A percentile compares a stretch with the other conserved stretches of the same genome.
Evolutionary conservation across 345 rosid genomes (phyloP).

Genomic region (Ailanthus altissimus): DNA sequence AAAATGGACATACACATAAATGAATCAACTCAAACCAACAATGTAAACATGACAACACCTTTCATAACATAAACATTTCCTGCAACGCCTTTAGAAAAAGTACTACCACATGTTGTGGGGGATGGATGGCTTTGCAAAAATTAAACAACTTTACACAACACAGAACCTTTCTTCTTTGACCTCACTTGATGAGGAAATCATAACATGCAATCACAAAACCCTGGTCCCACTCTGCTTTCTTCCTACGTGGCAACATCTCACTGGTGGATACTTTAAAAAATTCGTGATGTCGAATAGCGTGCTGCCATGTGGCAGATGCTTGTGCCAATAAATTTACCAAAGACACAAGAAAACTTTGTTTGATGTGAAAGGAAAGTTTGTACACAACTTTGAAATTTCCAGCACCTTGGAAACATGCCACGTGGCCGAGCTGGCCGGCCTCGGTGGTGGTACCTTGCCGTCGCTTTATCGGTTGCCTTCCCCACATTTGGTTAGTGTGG

Average conservation of each 20-base stretch:
- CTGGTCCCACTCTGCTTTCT: neutral
- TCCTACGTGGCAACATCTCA: neutral
- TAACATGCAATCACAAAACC: neutral
- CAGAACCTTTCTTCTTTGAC: neutral
- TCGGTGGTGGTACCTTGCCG: slow-evolving; percentile 28
- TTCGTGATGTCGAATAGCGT: neutral
- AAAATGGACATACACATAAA: neutral
- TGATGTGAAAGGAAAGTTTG: neutral
- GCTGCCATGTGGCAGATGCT: neutral
- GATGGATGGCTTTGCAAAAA: neutral
- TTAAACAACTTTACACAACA: neutral
- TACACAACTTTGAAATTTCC: neutral
- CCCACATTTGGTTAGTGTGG: slow-evolving; percentile 30
- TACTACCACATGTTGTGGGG: slow-evolving; percentile 1
- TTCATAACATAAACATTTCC: neutral
- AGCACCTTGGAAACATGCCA: slow-evolving; percentile 21
- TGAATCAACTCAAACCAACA: neutral
- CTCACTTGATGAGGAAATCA: neutral
- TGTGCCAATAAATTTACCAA: no score
- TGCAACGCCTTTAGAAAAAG: neutral
- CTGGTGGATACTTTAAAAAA: neutral
- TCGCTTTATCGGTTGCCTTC: slow-evolving; percentile 36
- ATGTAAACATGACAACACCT: neutral
- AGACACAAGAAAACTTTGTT: neutral
- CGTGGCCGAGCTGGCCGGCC: slow-evolving; percentile 21